Conservation (phyloP, 371 early-diverging fungal genomes). For the Circinella minor region DNA sequence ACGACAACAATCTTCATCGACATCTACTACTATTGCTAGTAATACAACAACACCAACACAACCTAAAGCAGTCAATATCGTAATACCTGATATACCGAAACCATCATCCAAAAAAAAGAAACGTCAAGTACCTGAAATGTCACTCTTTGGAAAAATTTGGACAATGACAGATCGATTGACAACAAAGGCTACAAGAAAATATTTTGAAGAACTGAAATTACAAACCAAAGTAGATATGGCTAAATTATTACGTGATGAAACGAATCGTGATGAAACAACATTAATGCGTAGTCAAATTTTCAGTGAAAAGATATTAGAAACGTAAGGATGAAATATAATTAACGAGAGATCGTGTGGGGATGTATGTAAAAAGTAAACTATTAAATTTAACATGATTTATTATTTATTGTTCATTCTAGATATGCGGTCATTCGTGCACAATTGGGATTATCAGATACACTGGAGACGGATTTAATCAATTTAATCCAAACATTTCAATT, state of each 20-base stretch:
- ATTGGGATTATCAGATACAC: conserved; percentile 29
- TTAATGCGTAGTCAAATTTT: conserved; percentile 51
- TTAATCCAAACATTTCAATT: conserved; percentile 52
- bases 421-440: conserved; percentile 42
- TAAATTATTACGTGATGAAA: conserved; percentile 20
- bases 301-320: conserved; percentile 52
- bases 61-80: conserved; percentile 1
- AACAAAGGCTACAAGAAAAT: conserved; percentile 42
- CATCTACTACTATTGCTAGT: too few relatives aligned
- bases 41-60: conserved; percentile 1
- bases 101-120: conserved; percentile 36
- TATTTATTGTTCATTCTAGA: conserved; percentile 20
- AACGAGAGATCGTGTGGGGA: neutral
- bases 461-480: conserved; percentile 51
- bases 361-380: neutral
- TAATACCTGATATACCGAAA: conserved; percentile 6
- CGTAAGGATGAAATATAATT: conserved; percentile 31
- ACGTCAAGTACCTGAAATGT: conserved; percentile 39
- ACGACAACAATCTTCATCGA: neutral
- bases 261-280: conserved; percentile 29
- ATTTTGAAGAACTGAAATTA: conserved; percentile 32
- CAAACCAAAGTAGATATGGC: conserved; percentile 9
- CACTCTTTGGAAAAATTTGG: conserved; percentile 61
- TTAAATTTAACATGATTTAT: neutral
- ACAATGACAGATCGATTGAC: conserved; percentile 55